phyloP scores from a whole-genome alignment of 2,329 filamentous ascomycete species.

The Botrytis aclada region DNA sequence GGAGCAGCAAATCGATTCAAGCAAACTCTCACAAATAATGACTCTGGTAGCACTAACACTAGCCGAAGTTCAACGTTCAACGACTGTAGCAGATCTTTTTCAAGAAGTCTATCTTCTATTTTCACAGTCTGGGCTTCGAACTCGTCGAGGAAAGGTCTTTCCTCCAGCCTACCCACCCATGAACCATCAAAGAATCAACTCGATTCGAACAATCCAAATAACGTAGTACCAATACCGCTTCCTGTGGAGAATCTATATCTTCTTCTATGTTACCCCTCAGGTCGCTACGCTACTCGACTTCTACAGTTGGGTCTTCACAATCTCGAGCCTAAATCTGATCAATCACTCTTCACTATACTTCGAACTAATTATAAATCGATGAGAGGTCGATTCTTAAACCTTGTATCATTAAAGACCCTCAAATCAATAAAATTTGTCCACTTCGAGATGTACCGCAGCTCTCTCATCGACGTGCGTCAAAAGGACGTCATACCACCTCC shows the following conservation, averaged over 20 bases:
- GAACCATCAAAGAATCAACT: neutral
- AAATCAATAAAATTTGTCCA: constrained; percentile 29
- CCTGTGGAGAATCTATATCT: constrained; percentile 22
- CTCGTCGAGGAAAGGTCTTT: neutral
- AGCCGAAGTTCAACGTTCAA: neutral
- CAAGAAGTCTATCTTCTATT: neutral
- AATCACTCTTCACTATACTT: constrained; percentile 24
- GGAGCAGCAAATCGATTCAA: constrained; percentile 11
- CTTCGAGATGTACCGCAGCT: constrained; percentile 26
- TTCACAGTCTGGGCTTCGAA: neutral
- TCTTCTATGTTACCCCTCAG: constrained; percentile 25
- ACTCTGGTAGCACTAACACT: neutral
- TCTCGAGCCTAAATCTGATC: constrained; percentile 21
- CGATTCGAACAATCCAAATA: neutral
- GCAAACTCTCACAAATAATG: neutral
- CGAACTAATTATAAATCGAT: constrained; percentile 20
- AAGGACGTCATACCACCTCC: constrained; percentile 27
- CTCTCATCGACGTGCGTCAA: constrained; percentile 27
- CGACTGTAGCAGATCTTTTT: neutral
- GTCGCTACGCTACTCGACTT: constrained; percentile 25
- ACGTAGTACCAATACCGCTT: neutral
- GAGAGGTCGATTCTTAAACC: constrained; percentile 15
- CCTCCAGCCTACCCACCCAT: constrained; percentile 10
- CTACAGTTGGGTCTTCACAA: constrained; percentile 25
- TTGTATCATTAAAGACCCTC: constrained; percentile 23